A percentile compares a stretch with the other conserved stretches of the same genome.
Conservation (phyloP, 768 basidiomycete species). For the Holtermannia corniformis region DNA sequence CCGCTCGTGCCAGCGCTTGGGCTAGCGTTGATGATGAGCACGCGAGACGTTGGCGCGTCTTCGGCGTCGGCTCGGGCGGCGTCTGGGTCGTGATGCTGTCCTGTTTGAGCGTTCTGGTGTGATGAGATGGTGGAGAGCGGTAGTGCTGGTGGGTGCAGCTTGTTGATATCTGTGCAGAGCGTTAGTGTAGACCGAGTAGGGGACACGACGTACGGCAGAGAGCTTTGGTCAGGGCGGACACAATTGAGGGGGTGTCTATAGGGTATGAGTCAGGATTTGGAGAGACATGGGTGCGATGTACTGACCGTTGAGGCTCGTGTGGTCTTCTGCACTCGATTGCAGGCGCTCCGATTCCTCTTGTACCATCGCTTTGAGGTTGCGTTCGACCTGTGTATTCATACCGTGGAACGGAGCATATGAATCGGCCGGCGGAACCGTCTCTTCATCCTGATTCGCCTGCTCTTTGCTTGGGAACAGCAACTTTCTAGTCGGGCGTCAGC, state of each 20-base stretch:
- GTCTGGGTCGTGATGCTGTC: not conserved
- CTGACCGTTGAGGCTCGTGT: slow-evolving; percentile 40
- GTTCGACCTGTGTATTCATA: slow-evolving; percentile 59
- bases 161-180: slow-evolving; percentile 56
- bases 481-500: slow-evolving; percentile 46
- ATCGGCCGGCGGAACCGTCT: slow-evolving; percentile 46
- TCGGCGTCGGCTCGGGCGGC: slow-evolving; percentile 2
- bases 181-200: slow-evolving; percentile 15
- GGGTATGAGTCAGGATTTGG: too few relatives aligned
- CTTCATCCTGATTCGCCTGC: slow-evolving; percentile 2
- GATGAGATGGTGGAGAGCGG: slow-evolving; percentile 5
- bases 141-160: slow-evolving; percentile 43
- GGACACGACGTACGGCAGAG: slow-evolving; percentile 62
- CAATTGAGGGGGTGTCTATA: slow-evolving; percentile 49
- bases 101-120: slow-evolving; percentile 1
- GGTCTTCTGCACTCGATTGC: slow-evolving; percentile 44
- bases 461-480: slow-evolving; percentile 64
- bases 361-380: slow-evolving; percentile 56
- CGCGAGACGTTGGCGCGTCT: slow-evolving; percentile 48
- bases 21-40: slow-evolving; percentile 79
- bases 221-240: slow-evolving; percentile 82
- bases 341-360: slow-evolving; percentile 44
- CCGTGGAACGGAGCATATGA: slow-evolving; percentile 73
- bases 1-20: slow-evolving; percentile 46
- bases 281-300: not conserved